Percentiles rank a stretch among this genome's conserved stretches.
Evolutionary conservation across 306 rosid genomes (phyloP).

Genomic region (Citrullus mucosospermus): DNA sequence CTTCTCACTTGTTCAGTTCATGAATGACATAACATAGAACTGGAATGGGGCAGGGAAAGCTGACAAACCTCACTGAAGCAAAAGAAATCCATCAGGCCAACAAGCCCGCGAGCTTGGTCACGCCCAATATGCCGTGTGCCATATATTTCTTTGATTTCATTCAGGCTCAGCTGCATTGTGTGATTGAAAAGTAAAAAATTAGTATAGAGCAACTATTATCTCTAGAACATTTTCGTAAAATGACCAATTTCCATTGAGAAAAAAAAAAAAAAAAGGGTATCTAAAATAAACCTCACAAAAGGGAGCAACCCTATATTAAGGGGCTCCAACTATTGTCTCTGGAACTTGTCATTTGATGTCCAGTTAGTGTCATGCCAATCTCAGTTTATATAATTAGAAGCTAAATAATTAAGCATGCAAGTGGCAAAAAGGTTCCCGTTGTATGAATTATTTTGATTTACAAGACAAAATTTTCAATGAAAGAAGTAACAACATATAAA

Average conservation of each 20-base stretch:
- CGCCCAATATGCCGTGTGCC: conserved; percentile 91
- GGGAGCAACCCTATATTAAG: not conserved
- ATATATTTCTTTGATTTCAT: conserved; percentile 48
- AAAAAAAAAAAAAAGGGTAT: too few relatives aligned
- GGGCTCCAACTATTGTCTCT: not conserved
- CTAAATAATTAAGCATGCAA: not conserved
- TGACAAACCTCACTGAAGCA: conserved; percentile 89
- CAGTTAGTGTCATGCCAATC: not conserved
- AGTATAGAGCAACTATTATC: not conserved
- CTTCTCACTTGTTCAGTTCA: not conserved
- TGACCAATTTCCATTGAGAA: not conserved
- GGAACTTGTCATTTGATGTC: not conserved
- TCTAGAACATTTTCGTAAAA: not conserved
- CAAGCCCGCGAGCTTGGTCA: conserved; percentile 80
- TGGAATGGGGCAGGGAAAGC: not conserved
- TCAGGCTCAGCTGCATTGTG: conserved; percentile 44
- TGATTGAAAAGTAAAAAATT: not conserved
- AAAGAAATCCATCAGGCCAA: conserved; percentile 92
- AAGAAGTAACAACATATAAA: not conserved
- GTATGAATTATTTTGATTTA: not conserved
- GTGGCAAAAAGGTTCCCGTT: not conserved
- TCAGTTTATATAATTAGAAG: not conserved
- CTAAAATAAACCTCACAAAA: not conserved
- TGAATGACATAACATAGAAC: not conserved
- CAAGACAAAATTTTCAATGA: not conserved